Percentiles rank a stretch among this genome's conserved stretches.
Conservation (phyloP, 768 basidiomycete genomes). For the Punctularia strigosozonata region DNA sequence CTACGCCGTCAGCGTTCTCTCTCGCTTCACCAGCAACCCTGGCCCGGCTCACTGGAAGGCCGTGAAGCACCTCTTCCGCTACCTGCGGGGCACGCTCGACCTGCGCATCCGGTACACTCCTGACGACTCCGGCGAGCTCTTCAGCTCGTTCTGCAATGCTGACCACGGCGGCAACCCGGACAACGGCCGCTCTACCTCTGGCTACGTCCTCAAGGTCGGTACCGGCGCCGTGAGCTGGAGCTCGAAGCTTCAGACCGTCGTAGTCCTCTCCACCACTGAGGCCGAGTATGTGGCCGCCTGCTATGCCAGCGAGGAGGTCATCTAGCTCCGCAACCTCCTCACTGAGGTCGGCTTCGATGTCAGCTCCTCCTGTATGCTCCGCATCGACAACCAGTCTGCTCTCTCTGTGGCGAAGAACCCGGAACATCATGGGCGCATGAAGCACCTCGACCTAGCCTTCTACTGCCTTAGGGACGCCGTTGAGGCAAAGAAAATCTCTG, state of each 20-base stretch:
- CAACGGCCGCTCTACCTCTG: too few species aligned
- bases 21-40: constrained; percentile 23
- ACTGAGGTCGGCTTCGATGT: constrained; percentile 6
- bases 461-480: constrained; percentile 20
- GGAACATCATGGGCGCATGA: constrained; percentile 17
- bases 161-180: too few species aligned
- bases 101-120: constrained; percentile 12
- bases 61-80: constrained; percentile 27
- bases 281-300: constrained; percentile 26
- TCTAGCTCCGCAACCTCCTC: constrained; percentile 21
- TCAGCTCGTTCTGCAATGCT: too few species aligned
- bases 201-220: too few species aligned
- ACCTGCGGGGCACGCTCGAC: constrained; percentile 22
- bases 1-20: constrained; percentile 20
- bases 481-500: constrained; percentile 1
- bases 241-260: too few species aligned
- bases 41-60: constrained; percentile 23
- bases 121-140: too few species aligned
- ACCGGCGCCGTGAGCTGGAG: too few species aligned
- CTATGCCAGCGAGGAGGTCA: constrained; percentile 20
- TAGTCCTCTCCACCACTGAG: too few species aligned
- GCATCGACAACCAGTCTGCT: constrained; percentile 20
- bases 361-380: constrained; percentile 5
- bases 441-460: constrained; percentile 25
- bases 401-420: constrained; percentile 15